Conservation (phyloP, 768 basidiomycete species). For the Mycena filopes region DNA sequence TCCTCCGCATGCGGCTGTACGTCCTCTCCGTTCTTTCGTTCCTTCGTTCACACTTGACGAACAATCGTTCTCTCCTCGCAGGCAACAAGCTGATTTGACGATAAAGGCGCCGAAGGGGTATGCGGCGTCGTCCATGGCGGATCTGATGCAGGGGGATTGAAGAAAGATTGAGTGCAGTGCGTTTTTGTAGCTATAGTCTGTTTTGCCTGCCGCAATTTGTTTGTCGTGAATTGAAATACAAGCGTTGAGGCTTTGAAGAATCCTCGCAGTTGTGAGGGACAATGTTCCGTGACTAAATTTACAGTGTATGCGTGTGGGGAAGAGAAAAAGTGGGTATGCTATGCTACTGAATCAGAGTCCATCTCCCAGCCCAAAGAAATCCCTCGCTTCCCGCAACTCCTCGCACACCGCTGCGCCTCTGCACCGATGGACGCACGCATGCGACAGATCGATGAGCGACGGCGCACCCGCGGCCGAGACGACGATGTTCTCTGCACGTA, state of each 20-base stretch:
- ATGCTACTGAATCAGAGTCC: too few species aligned
- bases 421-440: slow-evolving; percentile 19
- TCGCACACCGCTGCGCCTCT: background rate
- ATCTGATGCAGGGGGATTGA: slow-evolving; percentile 25
- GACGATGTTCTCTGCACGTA: slow-evolving; percentile 21
- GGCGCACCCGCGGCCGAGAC: slow-evolving; percentile 8
- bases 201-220: too few species aligned
- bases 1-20: slow-evolving; percentile 87
- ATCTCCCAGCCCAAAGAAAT: background rate
- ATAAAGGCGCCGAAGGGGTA: slow-evolving; percentile 70
- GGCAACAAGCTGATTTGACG: slow-evolving; percentile 84
- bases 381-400: slow-evolving; percentile 1
- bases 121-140: slow-evolving; percentile 17
- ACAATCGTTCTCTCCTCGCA: slow-evolving; percentile 38
- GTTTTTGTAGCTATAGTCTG: too few species aligned
- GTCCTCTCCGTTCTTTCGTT: slow-evolving; percentile 42
- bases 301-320: too few species aligned
- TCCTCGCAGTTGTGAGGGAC: too few species aligned
- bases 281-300: too few species aligned
- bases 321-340: too few species aligned
- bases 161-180: too few species aligned
- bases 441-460: slow-evolving; percentile 22
- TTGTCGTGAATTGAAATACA: too few species aligned
- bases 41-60: background rate
- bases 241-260: too few species aligned